Evolutionary conservation across 108 stramenopile genomes (phyloP), one percentile per base, ranked within the genome.

Genomic region (Nannochloropsis salina): DNA sequence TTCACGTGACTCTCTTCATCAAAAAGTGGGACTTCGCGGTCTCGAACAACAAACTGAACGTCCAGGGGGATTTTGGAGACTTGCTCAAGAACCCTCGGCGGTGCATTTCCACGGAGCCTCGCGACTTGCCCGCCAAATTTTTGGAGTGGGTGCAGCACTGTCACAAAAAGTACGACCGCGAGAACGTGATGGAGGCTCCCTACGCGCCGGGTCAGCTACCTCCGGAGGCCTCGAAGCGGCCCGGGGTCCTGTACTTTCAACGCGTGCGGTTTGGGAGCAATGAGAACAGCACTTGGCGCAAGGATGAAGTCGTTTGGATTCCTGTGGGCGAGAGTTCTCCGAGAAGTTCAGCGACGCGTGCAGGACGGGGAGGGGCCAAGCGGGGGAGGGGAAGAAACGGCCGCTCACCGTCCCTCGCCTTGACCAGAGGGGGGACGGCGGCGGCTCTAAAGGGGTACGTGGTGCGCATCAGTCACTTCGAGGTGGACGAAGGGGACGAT

Each of bases 161-260:
- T 74, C 61, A 74, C 61, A 74, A 74, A n/a, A 74, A n/a, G 61
- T 74, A 74, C n/a, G 61, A 74, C n/a, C 61, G 61, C 20, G 61
- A 74, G 61, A 74, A 74, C 61, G 61, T n/a, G 61, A 74, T 74
- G 61, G 61, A 74, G 8, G 61, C 61, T 6, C 61, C 61, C 20
- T 74, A 6, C 6, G 20, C 61, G 3, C 20, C 61, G 61, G 61
- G 61, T 15, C 61, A 74, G 61, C 61, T 15, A n/a, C 61, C 61
- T 15, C 61, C 15, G 61, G 61, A n/a, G n/a, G 61, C 61, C 3
- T 74, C 61, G 6, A 74, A 8, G 3, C 15, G 61, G 61, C 15
- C 20, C n/a, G 61, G 61, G n/a, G 61, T 74, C 20, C n/a, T 74
- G 8, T 74, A 74, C 61, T 74, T 74, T 6, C 61, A 74, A 74